Percentiles rank a stretch among this genome's conserved stretches.
Conservation (phyloP, 2,329 filamentous ascomycete genomes). For the Chrysoporthe puriensis region DNA sequence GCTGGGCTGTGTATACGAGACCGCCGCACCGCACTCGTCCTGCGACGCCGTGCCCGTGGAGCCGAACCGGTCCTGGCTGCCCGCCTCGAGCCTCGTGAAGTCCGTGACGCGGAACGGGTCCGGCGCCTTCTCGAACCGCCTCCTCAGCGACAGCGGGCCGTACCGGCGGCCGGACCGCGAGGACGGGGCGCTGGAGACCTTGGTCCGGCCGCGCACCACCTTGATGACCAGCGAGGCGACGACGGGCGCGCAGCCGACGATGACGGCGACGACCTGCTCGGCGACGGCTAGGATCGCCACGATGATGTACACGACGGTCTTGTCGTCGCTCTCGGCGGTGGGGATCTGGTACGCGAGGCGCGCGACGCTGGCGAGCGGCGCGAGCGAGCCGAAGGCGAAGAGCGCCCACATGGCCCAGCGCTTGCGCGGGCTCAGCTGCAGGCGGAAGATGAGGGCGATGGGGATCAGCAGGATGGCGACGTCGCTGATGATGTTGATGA, state of each 20-base stretch:
- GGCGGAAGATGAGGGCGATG: constrained; percentile 35
- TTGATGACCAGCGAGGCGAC: constrained; percentile 30
- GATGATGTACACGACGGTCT: constrained; percentile 34
- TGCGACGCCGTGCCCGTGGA: neutral
- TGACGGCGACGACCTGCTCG: constrained; percentile 33
- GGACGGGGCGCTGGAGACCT: constrained; percentile 5
- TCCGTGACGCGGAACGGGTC: constrained; percentile 10
- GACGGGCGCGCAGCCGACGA: constrained; percentile 33
- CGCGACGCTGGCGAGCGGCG: constrained; percentile 34
- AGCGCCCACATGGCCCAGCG: constrained; percentile 38
- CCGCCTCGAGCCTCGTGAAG: constrained; percentile 10
- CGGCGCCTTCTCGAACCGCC: constrained; percentile 8
- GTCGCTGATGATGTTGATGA: constrained; percentile 36
- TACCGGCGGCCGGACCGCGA: neutral
- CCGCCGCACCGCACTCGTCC: neutral
- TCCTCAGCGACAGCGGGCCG: constrained; percentile 4
- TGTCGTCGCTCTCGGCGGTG: constrained; percentile 28
- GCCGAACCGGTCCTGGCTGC: constrained; percentile 9
- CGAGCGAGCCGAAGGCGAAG: constrained; percentile 37
- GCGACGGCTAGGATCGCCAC: constrained; percentile 32
- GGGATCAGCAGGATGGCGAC: constrained; percentile 36
- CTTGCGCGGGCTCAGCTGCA: constrained; percentile 35
- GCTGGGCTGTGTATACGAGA: neutral
- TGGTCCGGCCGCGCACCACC: constrained; percentile 12
- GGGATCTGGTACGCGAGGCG: constrained; percentile 34